Evolutionary conservation across 768 basidiomycete species (phyloP).

Genomic region (Symmetrospora coprosmae): DNA sequence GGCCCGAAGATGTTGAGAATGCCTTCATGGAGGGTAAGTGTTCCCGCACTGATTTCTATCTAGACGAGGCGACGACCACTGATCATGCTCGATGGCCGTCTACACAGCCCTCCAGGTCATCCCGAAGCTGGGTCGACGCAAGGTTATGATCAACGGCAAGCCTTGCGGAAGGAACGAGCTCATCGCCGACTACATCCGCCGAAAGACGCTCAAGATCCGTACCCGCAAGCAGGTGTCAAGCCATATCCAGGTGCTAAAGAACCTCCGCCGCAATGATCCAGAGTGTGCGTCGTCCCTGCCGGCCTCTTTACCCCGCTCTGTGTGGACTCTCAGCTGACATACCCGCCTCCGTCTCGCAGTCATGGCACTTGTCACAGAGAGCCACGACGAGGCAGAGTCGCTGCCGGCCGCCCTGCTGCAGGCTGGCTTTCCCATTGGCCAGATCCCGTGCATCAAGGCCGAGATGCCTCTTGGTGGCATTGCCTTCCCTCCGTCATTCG

Average conservation of each 20-base stretch:
- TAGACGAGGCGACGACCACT: neutral
- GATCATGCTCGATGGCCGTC: too few relatives aligned
- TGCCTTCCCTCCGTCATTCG: too few relatives aligned
- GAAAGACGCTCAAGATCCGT: conserved; percentile 31
- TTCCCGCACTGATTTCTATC: neutral
- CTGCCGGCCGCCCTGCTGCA: conserved; percentile 4
- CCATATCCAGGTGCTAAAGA: conserved; percentile 37
- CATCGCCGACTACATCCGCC: conserved; percentile 34
- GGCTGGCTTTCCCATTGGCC: conserved; percentile 6
- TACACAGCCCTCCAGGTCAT: conserved; percentile 30
- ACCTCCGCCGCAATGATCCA: conserved; percentile 23
- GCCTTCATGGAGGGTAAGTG: conserved; percentile 31
- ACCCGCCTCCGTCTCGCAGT: too few relatives aligned
- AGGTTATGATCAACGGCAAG: conserved; percentile 36
- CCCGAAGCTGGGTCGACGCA: conserved; percentile 34
- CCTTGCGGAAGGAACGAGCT: conserved; percentile 38
- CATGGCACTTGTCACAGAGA: conserved; percentile 6
- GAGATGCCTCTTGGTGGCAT: too few relatives aligned
- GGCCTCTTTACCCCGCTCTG: neutral
- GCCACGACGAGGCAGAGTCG: neutral
- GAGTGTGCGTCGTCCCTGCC: conserved; percentile 24
- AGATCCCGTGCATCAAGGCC: conserved; percentile 1
- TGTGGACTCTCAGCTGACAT: neutral
- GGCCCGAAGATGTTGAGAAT: conserved; percentile 30
- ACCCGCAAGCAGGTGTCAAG: conserved; percentile 36